phyloP scores from a whole-genome alignment of 768 basidiomycete species.

The Phylloporus arenicola region DNA sequence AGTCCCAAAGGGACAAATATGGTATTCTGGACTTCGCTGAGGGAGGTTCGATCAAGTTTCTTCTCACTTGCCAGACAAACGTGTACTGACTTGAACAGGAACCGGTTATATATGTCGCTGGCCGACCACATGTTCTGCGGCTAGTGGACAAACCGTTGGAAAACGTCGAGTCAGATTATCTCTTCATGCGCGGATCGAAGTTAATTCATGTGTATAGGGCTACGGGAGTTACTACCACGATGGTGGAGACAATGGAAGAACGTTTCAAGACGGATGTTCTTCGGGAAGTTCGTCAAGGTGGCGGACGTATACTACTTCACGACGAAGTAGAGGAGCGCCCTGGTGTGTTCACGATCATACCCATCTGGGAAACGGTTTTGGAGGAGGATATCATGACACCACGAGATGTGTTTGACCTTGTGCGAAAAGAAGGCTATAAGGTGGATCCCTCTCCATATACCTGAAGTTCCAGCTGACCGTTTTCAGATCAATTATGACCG shows the following conservation, averaged over 20 bases:
- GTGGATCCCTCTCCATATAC: slow-evolving; percentile 21
- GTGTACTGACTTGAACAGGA: slow-evolving; percentile 45
- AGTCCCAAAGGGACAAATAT: slow-evolving; percentile 66
- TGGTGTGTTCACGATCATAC: slow-evolving; percentile 84
- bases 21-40: slow-evolving; percentile 91
- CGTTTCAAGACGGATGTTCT: slow-evolving; percentile 85
- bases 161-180: slow-evolving; percentile 77
- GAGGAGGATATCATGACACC: slow-evolving; percentile 86
- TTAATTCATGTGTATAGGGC: slow-evolving; percentile 46
- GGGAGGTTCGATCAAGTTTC: slow-evolving; percentile 57
- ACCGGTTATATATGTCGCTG: slow-evolving; percentile 87
- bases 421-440: slow-evolving; percentile 71
- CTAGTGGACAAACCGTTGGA: slow-evolving; percentile 82
- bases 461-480: slow-evolving; percentile 1
- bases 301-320: slow-evolving; percentile 82
- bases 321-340: slow-evolving; percentile 94
- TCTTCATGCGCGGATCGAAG: background rate
- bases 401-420: slow-evolving; percentile 71
- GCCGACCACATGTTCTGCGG: slow-evolving; percentile 85
- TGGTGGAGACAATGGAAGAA: slow-evolving; percentile 89
- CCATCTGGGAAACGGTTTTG: slow-evolving; percentile 87
- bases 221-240: slow-evolving; percentile 85
- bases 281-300: slow-evolving; percentile 62
- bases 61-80: background rate
- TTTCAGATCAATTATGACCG: slow-evolving; percentile 77